Conservation (phyloP, 1,139 yeast species). For the Yamadazyma buinensis region DNA sequence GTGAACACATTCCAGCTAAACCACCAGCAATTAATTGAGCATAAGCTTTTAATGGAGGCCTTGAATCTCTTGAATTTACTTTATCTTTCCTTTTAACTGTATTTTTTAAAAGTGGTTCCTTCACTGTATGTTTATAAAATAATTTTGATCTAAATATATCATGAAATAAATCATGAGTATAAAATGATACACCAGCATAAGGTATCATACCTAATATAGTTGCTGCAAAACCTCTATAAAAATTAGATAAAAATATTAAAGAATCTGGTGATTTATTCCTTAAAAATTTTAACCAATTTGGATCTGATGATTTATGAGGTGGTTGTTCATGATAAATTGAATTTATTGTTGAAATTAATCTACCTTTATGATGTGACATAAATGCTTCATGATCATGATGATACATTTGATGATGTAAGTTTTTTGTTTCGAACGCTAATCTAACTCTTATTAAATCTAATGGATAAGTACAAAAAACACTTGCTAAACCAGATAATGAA, state of each 20-base stretch:
- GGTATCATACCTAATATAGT: constrained; percentile 96
- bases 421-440: constrained; percentile 79
- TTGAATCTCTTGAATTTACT: constrained; percentile 43
- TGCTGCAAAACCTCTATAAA: constrained; percentile 92
- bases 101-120: constrained; percentile 14
- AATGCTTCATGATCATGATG: constrained; percentile 20
- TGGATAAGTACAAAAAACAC: constrained; percentile 91
- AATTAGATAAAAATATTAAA: constrained; percentile 54
- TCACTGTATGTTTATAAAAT: constrained; percentile 57
- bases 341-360: constrained; percentile 49
- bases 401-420: constrained; percentile 25
- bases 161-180: constrained; percentile 88
- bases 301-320: constrained; percentile 33
- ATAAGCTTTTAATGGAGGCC: constrained; percentile 77
- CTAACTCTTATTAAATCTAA: constrained; percentile 86
- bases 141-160: constrained; percentile 67
- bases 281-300: constrained; percentile 33
- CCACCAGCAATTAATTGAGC: constrained; percentile 97
- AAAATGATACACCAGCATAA: constrained; percentile 95
- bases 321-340: constrained; percentile 65
- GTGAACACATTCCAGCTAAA: constrained; percentile 88
- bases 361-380: constrained; percentile 42
- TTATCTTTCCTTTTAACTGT: constrained; percentile 17
- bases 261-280: constrained; percentile 32
- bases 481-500: constrained; percentile 79